Evolutionary conservation across 2,329 filamentous ascomycete genomes (phyloP), one percentile per base, ranked within the genome.

Genomic region (Colletotrichum shisoi): DNA sequence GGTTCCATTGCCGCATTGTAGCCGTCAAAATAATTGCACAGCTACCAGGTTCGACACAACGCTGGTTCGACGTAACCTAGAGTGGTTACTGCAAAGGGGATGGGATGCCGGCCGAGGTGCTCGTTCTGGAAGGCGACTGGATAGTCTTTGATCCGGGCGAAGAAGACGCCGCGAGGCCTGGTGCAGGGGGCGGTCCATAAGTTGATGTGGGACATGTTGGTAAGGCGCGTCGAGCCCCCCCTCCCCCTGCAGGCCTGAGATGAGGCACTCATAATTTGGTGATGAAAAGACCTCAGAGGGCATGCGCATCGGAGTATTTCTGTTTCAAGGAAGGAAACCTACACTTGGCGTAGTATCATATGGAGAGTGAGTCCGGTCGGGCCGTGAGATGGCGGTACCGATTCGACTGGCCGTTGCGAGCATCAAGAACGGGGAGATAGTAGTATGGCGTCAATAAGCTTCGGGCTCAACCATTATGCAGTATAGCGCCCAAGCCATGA

Each of bases 191-290:
- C 49, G 61, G 54, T 44, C 49, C 54, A 49, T 37, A 34, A 59
- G 34, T 58, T 48, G 42, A 44, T 40, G 63, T 67, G 61, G 53
- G 42, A 54, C 37, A 56, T 21, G 48, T 44, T 31, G n/a, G 54
- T 49, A 64, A 51, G 27, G 19, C 53, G 37, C 4, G 40, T 34
- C 24, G 60, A 56, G 34, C 7, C 39, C 62, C 54, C 64, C 54
- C 54, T 7, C 39, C 62, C 61, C 61, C 48, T 59, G 64, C 54
- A 59, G 61, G 62, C 64, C 49, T 42, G 49, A 67, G 54, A 64
- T 64, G 61, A 67, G 45, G 61, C 49, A 53, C 31, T 31, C 53
- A 40, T 40, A 61, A 42, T 58, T 24, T 48, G 34, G 64, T 31
- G 42, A 49, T 17, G 48, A 12, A 15, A 39, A 21, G 39, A 45